Evolutionary conservation across 2,329 filamentous ascomycete genomes (phyloP).

Genomic region (Ceratocystis papillata): DNA sequence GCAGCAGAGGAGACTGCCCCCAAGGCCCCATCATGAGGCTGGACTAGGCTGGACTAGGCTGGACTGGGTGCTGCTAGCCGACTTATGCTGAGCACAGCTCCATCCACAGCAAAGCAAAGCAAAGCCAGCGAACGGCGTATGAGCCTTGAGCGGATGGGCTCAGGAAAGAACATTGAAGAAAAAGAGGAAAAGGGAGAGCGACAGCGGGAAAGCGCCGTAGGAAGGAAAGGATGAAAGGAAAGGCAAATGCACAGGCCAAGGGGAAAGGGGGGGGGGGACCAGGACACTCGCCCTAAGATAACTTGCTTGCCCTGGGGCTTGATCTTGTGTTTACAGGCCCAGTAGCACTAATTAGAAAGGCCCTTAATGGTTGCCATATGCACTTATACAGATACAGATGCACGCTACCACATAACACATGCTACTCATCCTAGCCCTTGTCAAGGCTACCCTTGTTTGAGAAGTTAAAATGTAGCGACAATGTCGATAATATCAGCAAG

Average conservation of each 20-base stretch:
- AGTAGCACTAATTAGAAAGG: background rate
- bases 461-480: background rate
- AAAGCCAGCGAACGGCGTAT: background rate
- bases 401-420: background rate
- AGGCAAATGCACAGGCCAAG: conserved; percentile 10
- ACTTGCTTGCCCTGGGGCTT: background rate
- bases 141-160: background rate
- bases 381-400: conserved; percentile 1
- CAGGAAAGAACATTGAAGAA: background rate
- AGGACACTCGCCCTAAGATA: background rate
- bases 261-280: background rate
- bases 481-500: conserved; percentile 8
- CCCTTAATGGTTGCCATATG: background rate
- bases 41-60: no score
- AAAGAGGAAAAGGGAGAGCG: background rate
- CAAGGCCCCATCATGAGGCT: background rate
- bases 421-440: background rate
- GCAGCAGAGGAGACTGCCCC: background rate
- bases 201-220: background rate
- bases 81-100: no score
- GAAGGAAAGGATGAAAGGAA: background rate
- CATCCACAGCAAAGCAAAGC: background rate
- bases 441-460: background rate
- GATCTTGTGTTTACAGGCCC: background rate
- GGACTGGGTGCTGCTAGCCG: no score